Evolutionary conservation across 2,329 filamentous ascomycete species (phyloP), one percentile per base, ranked within the genome.

Genomic region (Aspergillus udagawae): DNA sequence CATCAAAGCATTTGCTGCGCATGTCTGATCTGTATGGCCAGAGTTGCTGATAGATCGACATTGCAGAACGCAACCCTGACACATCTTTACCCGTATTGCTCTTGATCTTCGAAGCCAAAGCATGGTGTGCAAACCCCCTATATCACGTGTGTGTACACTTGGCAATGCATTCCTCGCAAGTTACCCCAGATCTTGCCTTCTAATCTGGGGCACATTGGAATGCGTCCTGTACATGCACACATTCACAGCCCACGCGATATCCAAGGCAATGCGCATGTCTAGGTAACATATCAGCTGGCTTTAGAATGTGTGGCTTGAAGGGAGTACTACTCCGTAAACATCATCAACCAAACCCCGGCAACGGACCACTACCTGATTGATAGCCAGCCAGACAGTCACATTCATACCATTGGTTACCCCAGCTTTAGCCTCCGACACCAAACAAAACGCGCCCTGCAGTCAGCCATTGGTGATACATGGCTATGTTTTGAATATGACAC

Each of bases 201-300:
- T 49, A 53, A 49, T 60, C 60, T 35, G 57, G 60, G 59, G 57
- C 42, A 45, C 55, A 56, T 58, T 53, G 58, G 58, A 58, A 62
- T 60, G 60, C 55, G 28, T 55, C 27, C 49, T 55, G 54, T 42
- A 38, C 52, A 52, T 52, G 47, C 57, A 52, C 50, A 57, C 49
- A 53, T 25, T 45, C 50, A 42, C 60, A 28, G 21, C 55, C 55
- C 57, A 57, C 57, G 57, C 52, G 57, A 42, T 52, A 44, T 23
- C 23, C 44, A 14, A 47, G 21, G 44, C 20, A 47, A 27, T 25
- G 41, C 44, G 21, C 44, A 47, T 25, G n/a, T 14, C 12, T 14
- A 14, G 14, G 10, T 27, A 21, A 47, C 21, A 23, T 53, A 51
- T 51, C 32, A 23, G 21, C 23, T 47, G 12, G 10, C 8, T 23